These are phyloP conservation scores for Plasmodium cynomolgi DNA, from an alignment of 169 alveolate genomes.

Conservation along the genomic window DNA sequence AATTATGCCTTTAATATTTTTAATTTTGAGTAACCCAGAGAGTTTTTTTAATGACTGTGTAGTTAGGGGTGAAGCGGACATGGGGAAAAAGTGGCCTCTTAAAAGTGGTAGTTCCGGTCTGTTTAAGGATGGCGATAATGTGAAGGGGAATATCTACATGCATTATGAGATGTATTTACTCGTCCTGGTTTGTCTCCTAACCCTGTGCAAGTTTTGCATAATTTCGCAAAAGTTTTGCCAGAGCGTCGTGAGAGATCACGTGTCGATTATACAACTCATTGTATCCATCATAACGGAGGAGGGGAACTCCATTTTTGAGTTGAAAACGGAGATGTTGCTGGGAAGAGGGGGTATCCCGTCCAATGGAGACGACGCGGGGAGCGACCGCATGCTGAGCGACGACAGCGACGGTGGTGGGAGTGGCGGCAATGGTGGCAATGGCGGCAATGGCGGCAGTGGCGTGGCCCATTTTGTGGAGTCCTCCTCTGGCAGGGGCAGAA, in stretches of 20 bases:
- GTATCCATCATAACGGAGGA: constrained; percentile 56
- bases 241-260: not conserved
- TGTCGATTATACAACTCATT: constrained; percentile 46
- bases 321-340: not conserved
- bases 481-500: not conserved
- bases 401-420: not conserved
- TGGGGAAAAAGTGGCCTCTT: not conserved
- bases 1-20: constrained; percentile 57
- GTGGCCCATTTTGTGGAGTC: not conserved
- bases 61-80: not conserved
- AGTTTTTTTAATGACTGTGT: constrained; percentile 36
- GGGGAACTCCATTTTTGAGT: constrained; percentile 18
- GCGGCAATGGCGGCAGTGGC: not conserved
- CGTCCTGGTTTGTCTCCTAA: constrained; percentile 53
- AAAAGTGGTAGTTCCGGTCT: not conserved
- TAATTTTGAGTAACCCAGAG: constrained; percentile 41
- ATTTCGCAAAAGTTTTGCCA: constrained; percentile 67
- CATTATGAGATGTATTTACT: constrained; percentile 63
- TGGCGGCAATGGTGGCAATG: not conserved
- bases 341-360: not conserved
- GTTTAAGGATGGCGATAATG: not conserved
- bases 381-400: not conserved
- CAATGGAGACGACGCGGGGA: not conserved
- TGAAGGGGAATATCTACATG: constrained; percentile 28
- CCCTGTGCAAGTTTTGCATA: constrained; percentile 54